Conservation (phyloP, 202 grass and related monocot genomes). For the Hordeum pubiflorum region DNA sequence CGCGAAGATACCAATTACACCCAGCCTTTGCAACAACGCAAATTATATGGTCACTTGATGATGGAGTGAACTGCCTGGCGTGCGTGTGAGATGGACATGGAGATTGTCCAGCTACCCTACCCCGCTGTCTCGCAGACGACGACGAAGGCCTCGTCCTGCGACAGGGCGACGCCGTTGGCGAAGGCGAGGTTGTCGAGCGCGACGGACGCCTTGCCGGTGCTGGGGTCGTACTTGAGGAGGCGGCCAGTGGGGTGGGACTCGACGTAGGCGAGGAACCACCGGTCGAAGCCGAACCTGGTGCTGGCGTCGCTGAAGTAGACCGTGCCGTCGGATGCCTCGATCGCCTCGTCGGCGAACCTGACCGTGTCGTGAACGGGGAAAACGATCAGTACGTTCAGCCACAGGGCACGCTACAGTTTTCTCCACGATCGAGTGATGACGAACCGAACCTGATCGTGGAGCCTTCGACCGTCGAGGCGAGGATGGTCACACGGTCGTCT, state of each 20-base stretch:
- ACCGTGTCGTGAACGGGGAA: no score
- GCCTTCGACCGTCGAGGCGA: conserved; percentile 47
- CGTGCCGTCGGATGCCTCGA: conserved; percentile 57
- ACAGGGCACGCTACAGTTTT: no score
- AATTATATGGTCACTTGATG: neutral
- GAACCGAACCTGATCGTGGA: conserved; percentile 38
- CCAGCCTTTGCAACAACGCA: no score
- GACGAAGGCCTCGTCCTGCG: conserved; percentile 44
- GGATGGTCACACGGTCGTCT: conserved; percentile 37
- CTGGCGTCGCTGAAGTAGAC: conserved; percentile 78
- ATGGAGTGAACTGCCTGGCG: neutral
- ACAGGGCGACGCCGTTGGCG: conserved; percentile 72
- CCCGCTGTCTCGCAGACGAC: conserved; percentile 49
- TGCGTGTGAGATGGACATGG: neutral
- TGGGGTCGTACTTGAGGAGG: conserved; percentile 71
- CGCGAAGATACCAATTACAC: no score
- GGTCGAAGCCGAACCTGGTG: conserved; percentile 36
- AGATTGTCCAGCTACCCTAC: neutral
- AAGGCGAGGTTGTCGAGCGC: conserved; percentile 41
- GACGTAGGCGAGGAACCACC: conserved; percentile 35
- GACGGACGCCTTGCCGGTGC: conserved; percentile 28
- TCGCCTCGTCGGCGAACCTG: conserved; percentile 50
- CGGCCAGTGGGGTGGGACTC: conserved; percentile 47
- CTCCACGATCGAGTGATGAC: neutral
- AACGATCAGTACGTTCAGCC: neutral